Evolutionary conservation across 148 eudicot species (phyloP).

Genomic region (Polygonum aviculare): DNA sequence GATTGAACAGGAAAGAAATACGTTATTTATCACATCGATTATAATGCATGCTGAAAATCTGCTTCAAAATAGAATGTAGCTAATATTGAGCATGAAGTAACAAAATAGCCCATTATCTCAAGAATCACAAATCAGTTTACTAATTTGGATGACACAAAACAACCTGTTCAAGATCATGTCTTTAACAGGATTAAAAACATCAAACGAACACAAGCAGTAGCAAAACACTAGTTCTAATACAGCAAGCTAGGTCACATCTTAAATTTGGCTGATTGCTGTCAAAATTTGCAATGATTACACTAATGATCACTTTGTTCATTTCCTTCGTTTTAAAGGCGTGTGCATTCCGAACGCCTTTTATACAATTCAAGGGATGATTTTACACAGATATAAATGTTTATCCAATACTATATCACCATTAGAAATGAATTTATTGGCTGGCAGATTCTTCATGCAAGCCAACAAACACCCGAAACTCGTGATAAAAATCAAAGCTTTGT

Average conservation of each 20-base stretch:
- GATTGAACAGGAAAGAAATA: background rate
- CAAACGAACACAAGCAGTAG: background rate
- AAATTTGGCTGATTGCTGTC: background rate
- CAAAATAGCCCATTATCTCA: background rate
- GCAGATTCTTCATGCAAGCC: conserved; percentile 5
- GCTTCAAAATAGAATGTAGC: background rate
- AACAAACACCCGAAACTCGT: background rate
- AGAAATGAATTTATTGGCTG: conserved; percentile 6
- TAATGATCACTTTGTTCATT: background rate
- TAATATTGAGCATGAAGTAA: background rate
- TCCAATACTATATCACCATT: background rate
- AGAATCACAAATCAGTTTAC: background rate
- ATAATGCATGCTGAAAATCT: background rate
- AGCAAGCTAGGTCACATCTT: background rate
- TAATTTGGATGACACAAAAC: background rate
- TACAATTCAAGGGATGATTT: background rate
- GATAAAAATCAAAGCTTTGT: background rate
- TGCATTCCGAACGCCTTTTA: background rate
- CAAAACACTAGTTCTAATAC: background rate
- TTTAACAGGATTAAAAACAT: background rate
- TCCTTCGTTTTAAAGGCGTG: background rate
- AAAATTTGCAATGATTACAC: background rate
- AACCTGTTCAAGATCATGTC: background rate
- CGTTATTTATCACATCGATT: background rate
- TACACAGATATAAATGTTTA: background rate